Base-by-base conservation (phyloP, 257 asterid genomes). In the Solanum ossicruentum region DNA sequence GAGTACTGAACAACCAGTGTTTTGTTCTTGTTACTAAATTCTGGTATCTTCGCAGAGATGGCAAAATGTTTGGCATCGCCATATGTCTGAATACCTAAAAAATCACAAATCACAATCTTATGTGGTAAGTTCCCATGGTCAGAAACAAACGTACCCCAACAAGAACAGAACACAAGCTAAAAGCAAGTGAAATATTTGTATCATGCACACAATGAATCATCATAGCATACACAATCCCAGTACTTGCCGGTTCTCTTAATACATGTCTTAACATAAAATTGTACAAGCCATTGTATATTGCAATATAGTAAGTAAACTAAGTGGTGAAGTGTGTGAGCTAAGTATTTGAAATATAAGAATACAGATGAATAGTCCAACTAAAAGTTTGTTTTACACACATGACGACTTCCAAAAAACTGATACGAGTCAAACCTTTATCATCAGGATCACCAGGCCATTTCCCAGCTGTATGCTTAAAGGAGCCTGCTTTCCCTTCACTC, bases 401-500 rank as follows among this genome's bases (percentile, higher is more conserved):
- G 47, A 75, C 26, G 10, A 51, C 45, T 77, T 77, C 61, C 10
- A 77, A 51, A 77, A 75, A 51, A 16, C 17, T 9, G 82, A 15
- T 9, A 52, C 12, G 11, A 26, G 36, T 4, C 77, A 32, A 83
- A 96, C 99, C 99, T 93, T 87, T 96, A 84, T 96, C 99, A 87
- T 96, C 99, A 60, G 98, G 97, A 52, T 96, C 99, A 82, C 97
- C 99, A 81, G 87, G 60, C 99, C 99, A 96, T 91, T 90, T 95
- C 83, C 98, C 99, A 20, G 98, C 93, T 2, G 98, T 84, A 91
- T 96, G 99, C 94, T 93, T 96, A 87, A 96, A 96, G n/a, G 94
- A 78, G 18, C 98, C 98, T 56, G 99, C 99, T 93, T 96, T 96
- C 80, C 99, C 99, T 88, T 96, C 99, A 45, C 90, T 88, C 88